Percentiles rank a stretch among this genome's conserved stretches.
phyloP scores from a whole-genome alignment of 805 yeast species.

The Starmera amethionina region DNA sequence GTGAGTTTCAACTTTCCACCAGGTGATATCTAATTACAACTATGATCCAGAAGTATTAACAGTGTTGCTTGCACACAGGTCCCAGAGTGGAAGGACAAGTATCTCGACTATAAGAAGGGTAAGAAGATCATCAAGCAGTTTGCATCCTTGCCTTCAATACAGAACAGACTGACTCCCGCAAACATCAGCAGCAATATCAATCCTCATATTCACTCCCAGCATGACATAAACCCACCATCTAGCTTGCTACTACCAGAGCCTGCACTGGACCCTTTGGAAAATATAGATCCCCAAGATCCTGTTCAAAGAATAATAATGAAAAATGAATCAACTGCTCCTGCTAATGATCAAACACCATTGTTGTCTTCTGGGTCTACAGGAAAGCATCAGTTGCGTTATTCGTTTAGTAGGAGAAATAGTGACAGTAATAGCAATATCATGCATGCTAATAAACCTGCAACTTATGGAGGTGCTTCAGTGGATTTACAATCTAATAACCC shows the following conservation, averaged over 20 bases:
- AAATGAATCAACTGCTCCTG: background rate
- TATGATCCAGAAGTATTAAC: conserved; percentile 1
- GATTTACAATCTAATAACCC: background rate
- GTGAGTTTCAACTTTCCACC: background rate
- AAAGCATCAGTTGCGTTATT: background rate
- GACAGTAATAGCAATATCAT: background rate
- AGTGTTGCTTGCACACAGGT: conserved; percentile 22
- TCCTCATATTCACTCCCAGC: background rate
- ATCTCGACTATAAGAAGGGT: conserved; percentile 54
- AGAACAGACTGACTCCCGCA: background rate
- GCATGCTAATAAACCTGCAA: conserved; percentile 1
- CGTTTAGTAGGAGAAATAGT: background rate
- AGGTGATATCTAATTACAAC: background rate
- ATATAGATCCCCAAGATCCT: background rate
- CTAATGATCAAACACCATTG: conserved; percentile 16
- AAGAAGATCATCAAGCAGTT: conserved; percentile 20
- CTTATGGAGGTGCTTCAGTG: conserved; percentile 12
- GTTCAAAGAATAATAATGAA: background rate
- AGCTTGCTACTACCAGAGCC: conserved; percentile 2
- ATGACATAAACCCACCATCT: background rate
- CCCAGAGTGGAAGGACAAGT: conserved; percentile 84
- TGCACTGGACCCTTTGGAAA: conserved; percentile 7
- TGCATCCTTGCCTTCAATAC: conserved; percentile 8
- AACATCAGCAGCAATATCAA: background rate
- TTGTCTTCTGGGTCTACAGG: conserved; percentile 1